Percentiles rank a stretch among this genome's conserved stretches.
phyloP scores from a whole-genome alignment of 2,329 filamentous ascomycete genomes.

The Plectosphaerella plurivora region DNA sequence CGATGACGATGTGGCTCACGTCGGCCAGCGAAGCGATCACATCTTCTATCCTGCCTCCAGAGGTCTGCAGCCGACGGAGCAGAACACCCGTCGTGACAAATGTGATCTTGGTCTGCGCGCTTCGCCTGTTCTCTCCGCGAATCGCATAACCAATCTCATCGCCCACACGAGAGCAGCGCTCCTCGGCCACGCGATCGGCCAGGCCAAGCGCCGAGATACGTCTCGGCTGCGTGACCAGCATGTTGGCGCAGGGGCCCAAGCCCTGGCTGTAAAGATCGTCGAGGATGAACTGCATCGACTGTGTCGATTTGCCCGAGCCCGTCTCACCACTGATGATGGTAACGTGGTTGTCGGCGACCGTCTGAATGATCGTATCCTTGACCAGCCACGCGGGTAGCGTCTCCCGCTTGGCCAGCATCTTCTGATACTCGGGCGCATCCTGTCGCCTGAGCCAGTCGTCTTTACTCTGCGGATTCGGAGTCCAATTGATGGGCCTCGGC shows the following conservation, averaged over 20 bases:
- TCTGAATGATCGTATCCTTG: constrained; percentile 69
- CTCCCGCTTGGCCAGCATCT: constrained; percentile 70
- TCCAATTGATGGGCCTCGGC: constrained; percentile 61
- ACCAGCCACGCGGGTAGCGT: constrained; percentile 84
- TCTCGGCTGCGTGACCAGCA: constrained; percentile 92
- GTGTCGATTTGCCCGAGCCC: constrained; percentile 93
- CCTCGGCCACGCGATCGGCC: constrained; percentile 90
- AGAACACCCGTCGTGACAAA: constrained; percentile 96
- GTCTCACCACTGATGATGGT: constrained; percentile 97
- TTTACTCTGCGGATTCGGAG: constrained; percentile 52
- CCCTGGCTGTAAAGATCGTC: constrained; percentile 80
- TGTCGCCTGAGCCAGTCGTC: constrained; percentile 70
- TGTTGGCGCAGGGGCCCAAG: constrained; percentile 75
- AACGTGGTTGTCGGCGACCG: constrained; percentile 75
- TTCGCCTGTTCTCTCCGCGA: constrained; percentile 79
- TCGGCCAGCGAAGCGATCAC: constrained; percentile 78
- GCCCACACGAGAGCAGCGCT: constrained; percentile 76
- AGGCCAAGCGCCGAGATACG: constrained; percentile 91
- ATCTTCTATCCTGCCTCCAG: constrained; percentile 74
- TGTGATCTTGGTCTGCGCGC: constrained; percentile 75
- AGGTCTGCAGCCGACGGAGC: constrained; percentile 84
- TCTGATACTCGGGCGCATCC: constrained; percentile 57
- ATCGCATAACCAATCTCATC: constrained; percentile 91
- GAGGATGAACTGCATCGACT: constrained; percentile 92
- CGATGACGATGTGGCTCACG: constrained; percentile 90